Base-by-base conservation (phyloP, 1,284 basidiomycete genomes). In the Melampsora larici-populina region DNA sequence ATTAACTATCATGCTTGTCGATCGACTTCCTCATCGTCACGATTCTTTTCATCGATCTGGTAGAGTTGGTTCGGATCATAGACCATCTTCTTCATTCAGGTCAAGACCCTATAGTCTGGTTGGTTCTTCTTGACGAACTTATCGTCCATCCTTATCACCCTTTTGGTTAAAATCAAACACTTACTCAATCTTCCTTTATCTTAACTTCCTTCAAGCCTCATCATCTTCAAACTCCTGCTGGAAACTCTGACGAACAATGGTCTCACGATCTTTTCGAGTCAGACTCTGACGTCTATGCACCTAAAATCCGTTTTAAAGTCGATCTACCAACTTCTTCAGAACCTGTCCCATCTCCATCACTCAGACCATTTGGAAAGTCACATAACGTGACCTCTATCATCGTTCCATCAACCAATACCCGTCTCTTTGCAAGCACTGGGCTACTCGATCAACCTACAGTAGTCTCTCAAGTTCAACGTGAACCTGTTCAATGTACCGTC, bases 281-380 rank as follows among this genome's bases (percentile, higher is more conserved):
- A 40, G 64, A 74, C 43, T 74, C 72, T 5, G 66, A 40, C 24
- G 46, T 74, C 15, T 74, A 74, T 64, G 64, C 49, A 33, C 72
- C 72, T 21, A 74, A 74, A 67, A 46, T 74, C 2, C n/a, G 48
- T 49, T 74, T 36, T 17, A 43, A 55, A 33, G 29, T 49, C 64
- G 55, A 55, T 4, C 8, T 36, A 21, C 63, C 33, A 9, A 33
- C 63, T 64, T 64, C 63, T 5, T 33, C 24, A 36, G 24, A 29
- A 29, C 33, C 63, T 31, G 24, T 21, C 3, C 63, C 63, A 31
- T 17, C 72, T 36, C 72, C 72, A 17, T 74, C 72, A n/a, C 64
- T 74, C 21, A 49, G 72, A 26, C 72, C 64, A 15, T 66, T 74
- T 36, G 64, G 72, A 18, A 74, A 40, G 11, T 48, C n/a, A 24